Percentiles rank a stretch among this genome's conserved stretches.
Conservation (phyloP, 2,329 filamentous ascomycete species). For the Diaporthe eres region DNA sequence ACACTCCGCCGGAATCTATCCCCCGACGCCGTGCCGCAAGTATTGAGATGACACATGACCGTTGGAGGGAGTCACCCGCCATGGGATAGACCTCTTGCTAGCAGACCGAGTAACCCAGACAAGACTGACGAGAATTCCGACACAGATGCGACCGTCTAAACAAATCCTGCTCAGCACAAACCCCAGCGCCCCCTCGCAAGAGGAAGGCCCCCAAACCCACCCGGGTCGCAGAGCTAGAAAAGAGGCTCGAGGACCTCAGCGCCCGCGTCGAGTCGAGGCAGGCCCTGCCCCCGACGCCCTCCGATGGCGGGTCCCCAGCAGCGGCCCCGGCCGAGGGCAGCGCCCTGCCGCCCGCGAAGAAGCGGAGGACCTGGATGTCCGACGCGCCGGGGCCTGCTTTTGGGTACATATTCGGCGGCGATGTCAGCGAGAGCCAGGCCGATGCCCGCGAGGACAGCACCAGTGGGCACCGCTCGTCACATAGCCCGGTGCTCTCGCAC, state of each 20-base stretch:
- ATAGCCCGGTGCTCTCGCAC: background rate
- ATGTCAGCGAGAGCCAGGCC: background rate
- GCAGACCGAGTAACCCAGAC: too few species aligned
- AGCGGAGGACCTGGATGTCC: background rate
- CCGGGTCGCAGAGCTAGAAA: constrained; percentile 65
- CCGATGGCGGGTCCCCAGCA: constrained; percentile 24
- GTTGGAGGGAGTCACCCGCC: background rate
- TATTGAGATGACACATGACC: background rate
- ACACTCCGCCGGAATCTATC: too few species aligned
- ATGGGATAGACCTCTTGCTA: background rate
- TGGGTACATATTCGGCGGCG: constrained; percentile 13
- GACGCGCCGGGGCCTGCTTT: background rate
- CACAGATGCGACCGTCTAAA: constrained; percentile 62
- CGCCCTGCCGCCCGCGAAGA: background rate
- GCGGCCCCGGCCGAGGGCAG: background rate
- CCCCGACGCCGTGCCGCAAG: background rate
- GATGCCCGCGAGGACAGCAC: background rate
- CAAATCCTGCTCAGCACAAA: constrained; percentile 63
- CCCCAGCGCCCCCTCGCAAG: constrained; percentile 61
- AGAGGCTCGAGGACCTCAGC: constrained; percentile 63
- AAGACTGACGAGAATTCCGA: background rate
- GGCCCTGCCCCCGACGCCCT: constrained; percentile 43
- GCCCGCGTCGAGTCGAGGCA: constrained; percentile 56
- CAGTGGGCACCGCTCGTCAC: constrained; percentile 1
- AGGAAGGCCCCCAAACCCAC: constrained; percentile 63